Percentiles rank a stretch among this genome's conserved stretches.
These are phyloP conservation scores for Malus hybrid DNA, from an alignment of 331 rosid species.

Conservation along the genomic window DNA sequence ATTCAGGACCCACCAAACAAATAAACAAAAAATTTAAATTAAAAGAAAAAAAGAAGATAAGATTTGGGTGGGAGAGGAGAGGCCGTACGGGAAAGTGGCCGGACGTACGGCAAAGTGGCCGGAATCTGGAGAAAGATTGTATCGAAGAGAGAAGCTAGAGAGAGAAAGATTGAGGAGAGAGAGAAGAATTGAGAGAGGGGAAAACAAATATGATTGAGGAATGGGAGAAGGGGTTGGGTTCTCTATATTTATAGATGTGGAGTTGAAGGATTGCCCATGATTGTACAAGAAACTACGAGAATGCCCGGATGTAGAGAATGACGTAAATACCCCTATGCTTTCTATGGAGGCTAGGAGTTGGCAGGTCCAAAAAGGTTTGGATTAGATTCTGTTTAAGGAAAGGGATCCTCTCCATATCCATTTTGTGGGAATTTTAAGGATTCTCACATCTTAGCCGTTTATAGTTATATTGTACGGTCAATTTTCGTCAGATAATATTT, in stretches of 20 bases:
- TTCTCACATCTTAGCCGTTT: no score
- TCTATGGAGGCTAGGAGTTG: not conserved
- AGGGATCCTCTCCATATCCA: no score
- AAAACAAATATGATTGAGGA: not conserved
- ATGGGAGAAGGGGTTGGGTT: not conserved
- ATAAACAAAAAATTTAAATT: not conserved
- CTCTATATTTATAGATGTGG: slow-evolving; percentile 21
- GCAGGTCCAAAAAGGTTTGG: not conserved
- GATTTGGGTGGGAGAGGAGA: not conserved
- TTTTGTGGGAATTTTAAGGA: no score
- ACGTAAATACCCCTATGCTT: slow-evolving; percentile 2
- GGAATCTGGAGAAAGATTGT: not conserved
- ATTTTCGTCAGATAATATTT: no score
- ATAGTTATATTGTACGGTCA: no score
- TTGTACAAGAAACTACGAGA: not conserved
- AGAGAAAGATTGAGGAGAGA: no score
- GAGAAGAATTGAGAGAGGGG: not conserved
- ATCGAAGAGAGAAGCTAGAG: not conserved
- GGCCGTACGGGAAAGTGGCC: not conserved
- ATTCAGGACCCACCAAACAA: not conserved
- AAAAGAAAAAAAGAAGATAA: not conserved
- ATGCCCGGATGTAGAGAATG: not conserved
- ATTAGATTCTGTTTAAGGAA: no score
- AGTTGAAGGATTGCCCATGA: not conserved
- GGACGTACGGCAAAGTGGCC: not conserved